phyloP scores from a whole-genome alignment of 176 grass and related monocot genomes.

The Carex littledalei region DNA sequence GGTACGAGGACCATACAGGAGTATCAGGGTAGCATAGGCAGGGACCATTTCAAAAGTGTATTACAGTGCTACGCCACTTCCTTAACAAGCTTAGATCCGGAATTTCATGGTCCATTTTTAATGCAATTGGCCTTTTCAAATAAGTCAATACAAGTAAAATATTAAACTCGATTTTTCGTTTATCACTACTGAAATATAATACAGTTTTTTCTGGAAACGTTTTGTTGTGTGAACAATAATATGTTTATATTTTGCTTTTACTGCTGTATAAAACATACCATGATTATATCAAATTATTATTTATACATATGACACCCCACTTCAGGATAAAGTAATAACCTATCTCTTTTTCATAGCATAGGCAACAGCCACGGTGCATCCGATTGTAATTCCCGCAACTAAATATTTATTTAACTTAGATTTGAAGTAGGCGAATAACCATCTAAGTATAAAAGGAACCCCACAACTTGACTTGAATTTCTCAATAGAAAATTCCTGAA shows the following conservation, averaged over 20 bases:
- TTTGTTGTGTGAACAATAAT: not conserved
- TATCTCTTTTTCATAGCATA: conserved; percentile 32
- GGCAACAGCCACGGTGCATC: conserved; percentile 32
- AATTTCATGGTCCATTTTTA: not conserved
- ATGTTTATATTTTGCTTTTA: not conserved
- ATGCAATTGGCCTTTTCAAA: not conserved
- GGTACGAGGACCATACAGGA: no score
- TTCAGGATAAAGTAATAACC: not conserved
- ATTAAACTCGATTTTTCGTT: not conserved
- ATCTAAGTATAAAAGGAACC: conserved; percentile 36
- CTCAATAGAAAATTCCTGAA: conserved; percentile 47
- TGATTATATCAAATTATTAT: not conserved
- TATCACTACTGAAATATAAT: no score
- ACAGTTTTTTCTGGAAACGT: not conserved
- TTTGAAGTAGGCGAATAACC: conserved; percentile 32
- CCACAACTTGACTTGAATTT: conserved; percentile 54
- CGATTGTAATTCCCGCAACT: conserved; percentile 34
- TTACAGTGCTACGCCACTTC: not conserved
- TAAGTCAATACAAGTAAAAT: not conserved
- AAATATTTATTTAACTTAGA: conserved; percentile 12
- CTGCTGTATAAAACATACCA: not conserved
- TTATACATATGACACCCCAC: conserved; percentile 9
- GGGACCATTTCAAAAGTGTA: not conserved
- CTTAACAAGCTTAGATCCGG: not conserved
- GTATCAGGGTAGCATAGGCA: no score